phyloP scores from a whole-genome alignment of 768 basidiomycete species.

The Tricholoma sp. region DNA sequence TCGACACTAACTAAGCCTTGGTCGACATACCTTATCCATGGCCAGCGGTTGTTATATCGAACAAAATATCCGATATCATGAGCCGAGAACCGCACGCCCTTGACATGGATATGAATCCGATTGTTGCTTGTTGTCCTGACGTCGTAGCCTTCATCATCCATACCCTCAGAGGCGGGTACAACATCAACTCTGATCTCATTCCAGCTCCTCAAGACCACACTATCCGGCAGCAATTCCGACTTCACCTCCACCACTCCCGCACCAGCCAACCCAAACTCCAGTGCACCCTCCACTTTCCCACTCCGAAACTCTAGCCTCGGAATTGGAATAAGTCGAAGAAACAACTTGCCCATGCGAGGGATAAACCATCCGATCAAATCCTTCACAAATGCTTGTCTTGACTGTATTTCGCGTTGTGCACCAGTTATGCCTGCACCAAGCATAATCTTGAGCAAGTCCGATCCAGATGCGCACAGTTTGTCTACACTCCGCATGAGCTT shows the following conservation, averaged over 20 bases:
- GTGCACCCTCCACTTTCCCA: constrained; percentile 24
- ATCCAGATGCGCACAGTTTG: constrained; percentile 7
- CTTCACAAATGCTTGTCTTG: constrained; percentile 17
- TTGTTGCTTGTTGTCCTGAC: constrained; percentile 11
- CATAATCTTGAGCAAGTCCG: constrained; percentile 8
- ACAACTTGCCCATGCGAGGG: constrained; percentile 24
- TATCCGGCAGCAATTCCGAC: constrained; percentile 29
- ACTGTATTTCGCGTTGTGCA: constrained; percentile 6
- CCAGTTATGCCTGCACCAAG: constrained; percentile 4
- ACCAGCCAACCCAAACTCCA: constrained; percentile 27
- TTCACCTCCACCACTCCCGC: constrained; percentile 15
- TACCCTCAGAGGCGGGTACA: constrained; percentile 11
- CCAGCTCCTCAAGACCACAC: constrained; percentile 28
- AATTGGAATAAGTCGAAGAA: constrained; percentile 28
- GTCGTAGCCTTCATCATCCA: background rate
- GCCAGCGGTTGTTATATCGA: constrained; percentile 21
- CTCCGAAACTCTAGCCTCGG: constrained; percentile 35
- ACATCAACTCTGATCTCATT: constrained; percentile 29
- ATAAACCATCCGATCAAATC: constrained; percentile 31
- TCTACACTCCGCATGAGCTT: constrained; percentile 15
- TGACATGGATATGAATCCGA: constrained; percentile 16
- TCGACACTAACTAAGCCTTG: constrained; percentile 33
- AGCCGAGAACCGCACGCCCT: constrained; percentile 29
- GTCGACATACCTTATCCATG: constrained; percentile 27
- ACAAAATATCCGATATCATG: constrained; percentile 34